Evolutionary conservation across 345 rosid species (phyloP).

Genomic region (Cardamine resedifolia): DNA sequence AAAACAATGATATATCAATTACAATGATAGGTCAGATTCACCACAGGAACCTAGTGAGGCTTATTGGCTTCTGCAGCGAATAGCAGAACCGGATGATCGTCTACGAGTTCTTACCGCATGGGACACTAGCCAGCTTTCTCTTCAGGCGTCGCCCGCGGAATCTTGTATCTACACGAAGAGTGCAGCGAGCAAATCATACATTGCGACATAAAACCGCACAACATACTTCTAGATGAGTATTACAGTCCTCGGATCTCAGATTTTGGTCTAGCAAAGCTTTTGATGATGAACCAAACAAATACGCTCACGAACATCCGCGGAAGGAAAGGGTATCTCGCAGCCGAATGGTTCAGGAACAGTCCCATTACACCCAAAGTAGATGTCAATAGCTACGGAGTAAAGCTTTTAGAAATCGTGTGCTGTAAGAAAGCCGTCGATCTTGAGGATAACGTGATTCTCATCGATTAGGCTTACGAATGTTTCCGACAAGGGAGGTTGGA

Average conservation of each 20-base stretch:
- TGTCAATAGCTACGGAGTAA: conserved; percentile 41
- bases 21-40: conserved; percentile 44
- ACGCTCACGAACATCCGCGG: conserved; percentile 44
- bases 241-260: conserved; percentile 40
- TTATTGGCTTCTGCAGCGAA: conserved; percentile 46
- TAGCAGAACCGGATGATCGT: conserved; percentile 42
- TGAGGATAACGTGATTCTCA: conserved; percentile 13
- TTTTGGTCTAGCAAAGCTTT: conserved; percentile 49
- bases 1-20: too few species aligned
- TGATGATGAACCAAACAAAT: conserved; percentile 42
- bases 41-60: conserved; percentile 53
- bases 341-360: conserved; percentile 51
- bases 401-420: conserved; percentile 42
- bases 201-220: conserved; percentile 56
- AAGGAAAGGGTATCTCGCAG: conserved; percentile 50
- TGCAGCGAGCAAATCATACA: conserved; percentile 49
- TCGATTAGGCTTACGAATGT: conserved; percentile 56
- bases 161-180: conserved; percentile 48
- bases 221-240: conserved; percentile 43
- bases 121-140: conserved; percentile 38
- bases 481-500: conserved; percentile 31
- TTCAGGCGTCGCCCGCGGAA: conserved; percentile 25
- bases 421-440: conserved; percentile 37
- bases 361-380: conserved; percentile 39
- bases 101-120: conserved; percentile 47